phyloP scores from a whole-genome alignment of 2,329 filamentous ascomycete species.

The Epicoccum sorghinum region DNA sequence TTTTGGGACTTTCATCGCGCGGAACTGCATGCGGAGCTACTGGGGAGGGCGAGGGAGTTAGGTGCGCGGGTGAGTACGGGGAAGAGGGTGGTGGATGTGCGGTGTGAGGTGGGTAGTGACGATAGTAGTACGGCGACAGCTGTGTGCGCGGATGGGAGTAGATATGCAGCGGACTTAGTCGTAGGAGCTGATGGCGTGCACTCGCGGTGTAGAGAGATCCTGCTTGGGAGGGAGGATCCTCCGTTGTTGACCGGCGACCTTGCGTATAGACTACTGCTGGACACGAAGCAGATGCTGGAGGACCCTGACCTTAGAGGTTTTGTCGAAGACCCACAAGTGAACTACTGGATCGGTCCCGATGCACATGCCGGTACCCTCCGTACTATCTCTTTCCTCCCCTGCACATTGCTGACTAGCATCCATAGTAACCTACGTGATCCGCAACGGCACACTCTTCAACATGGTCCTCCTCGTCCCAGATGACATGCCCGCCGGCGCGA shows the following conservation, averaged over 20 bases:
- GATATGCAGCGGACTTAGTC: constrained; percentile 52
- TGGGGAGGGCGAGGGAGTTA: constrained; percentile 56
- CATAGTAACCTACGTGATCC: constrained; percentile 57
- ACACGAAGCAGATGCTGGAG: constrained; percentile 53
- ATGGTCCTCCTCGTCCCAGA: constrained; percentile 60
- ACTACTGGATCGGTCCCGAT: constrained; percentile 60
- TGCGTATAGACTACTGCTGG: constrained; percentile 57
- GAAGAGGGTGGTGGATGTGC: constrained; percentile 53
- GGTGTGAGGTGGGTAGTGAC: constrained; percentile 39
- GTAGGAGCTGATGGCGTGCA: constrained; percentile 58
- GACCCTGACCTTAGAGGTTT: constrained; percentile 55
- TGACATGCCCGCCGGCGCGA: constrained; percentile 54
- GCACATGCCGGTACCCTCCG: constrained; percentile 49
- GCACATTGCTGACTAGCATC: constrained; percentile 1
- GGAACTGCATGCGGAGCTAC: constrained; percentile 56
- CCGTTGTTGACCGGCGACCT: constrained; percentile 59
- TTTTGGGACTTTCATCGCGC: constrained; percentile 64
- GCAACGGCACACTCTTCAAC: constrained; percentile 57
- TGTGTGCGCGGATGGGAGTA: constrained; percentile 47
- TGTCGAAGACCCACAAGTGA: constrained; percentile 56
- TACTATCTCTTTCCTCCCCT: neutral
- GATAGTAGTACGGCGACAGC: constrained; percentile 43
- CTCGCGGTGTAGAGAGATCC: constrained; percentile 52
- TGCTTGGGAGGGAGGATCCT: constrained; percentile 54
- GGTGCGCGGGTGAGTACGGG: constrained; percentile 56